Evolutionary conservation across 2,329 filamentous ascomycete genomes (phyloP).

Genomic region (Hypoxylon sp.): DNA sequence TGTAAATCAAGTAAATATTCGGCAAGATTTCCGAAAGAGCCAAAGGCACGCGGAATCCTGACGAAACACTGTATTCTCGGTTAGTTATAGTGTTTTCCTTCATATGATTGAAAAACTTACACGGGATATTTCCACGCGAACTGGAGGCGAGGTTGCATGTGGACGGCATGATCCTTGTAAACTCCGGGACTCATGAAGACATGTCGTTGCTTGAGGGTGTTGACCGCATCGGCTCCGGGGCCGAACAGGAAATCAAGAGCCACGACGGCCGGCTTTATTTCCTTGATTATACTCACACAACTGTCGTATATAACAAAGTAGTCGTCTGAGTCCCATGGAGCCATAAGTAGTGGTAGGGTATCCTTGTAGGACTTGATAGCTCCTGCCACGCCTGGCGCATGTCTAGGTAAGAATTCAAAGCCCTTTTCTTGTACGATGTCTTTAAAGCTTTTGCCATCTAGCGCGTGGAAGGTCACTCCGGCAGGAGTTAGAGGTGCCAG

Average conservation of each 20-base stretch:
- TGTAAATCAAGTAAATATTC: constrained; percentile 23
- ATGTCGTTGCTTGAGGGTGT: constrained; percentile 15
- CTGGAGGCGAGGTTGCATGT: constrained; percentile 19
- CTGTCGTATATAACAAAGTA: constrained; percentile 18
- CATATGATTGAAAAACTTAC: neutral
- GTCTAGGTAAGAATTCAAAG: constrained; percentile 11
- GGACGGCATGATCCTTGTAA: constrained; percentile 24
- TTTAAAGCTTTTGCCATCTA: constrained; percentile 19
- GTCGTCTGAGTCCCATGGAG: constrained; percentile 16
- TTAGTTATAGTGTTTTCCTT: neutral
- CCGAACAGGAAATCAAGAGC: constrained; percentile 22
- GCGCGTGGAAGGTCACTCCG: constrained; percentile 15
- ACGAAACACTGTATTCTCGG: constrained; percentile 5
- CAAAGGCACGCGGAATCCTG: constrained; percentile 18
- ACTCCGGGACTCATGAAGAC: constrained; percentile 17
- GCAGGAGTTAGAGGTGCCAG: neutral
- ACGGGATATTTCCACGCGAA: constrained; percentile 20
- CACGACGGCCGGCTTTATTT: constrained; percentile 9
- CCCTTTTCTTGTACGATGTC: constrained; percentile 11
- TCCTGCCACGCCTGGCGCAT: constrained; percentile 11
- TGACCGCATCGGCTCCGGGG: constrained; percentile 23
- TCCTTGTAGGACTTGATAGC: constrained; percentile 22
- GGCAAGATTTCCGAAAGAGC: constrained; percentile 12
- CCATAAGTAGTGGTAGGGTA: constrained; percentile 14
- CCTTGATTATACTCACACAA: constrained; percentile 17